A percentile compares a stretch with the other conserved stretches of the same genome.
Conservation (phyloP, 805 yeast genomes). For the Kazachstania bromeliacearum region DNA sequence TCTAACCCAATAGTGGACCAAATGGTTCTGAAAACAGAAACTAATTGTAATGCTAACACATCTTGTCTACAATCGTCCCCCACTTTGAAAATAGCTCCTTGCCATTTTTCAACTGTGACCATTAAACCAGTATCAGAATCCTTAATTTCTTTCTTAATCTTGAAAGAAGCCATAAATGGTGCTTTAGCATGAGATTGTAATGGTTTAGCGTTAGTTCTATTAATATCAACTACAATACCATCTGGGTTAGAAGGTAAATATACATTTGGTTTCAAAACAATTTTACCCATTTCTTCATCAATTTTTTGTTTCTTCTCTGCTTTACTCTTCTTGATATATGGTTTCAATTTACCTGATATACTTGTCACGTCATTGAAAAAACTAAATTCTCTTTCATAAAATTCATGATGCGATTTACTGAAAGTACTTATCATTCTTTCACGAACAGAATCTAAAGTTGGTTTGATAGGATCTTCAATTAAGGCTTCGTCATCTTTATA, state of each 20-base stretch:
- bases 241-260: slow-evolving; percentile 95
- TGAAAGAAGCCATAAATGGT: slow-evolving; percentile 94
- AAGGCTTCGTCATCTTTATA: slow-evolving; percentile 82
- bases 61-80: slow-evolving; percentile 99
- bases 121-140: slow-evolving; percentile 32
- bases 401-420: slow-evolving; percentile 48
- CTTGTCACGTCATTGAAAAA: slow-evolving; percentile 88
- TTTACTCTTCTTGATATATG: slow-evolving; percentile 85
- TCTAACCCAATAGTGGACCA: slow-evolving; percentile 87
- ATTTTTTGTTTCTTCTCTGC: slow-evolving; percentile 94
- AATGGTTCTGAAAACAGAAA: slow-evolving; percentile 82
- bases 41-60: slow-evolving; percentile 83
- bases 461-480: slow-evolving; percentile 74
- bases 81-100: slow-evolving; percentile 94
- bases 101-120: slow-evolving; percentile 61
- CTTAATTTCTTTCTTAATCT: slow-evolving; percentile 52
- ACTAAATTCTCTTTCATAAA: slow-evolving; percentile 73
- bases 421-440: slow-evolving; percentile 54
- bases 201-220: slow-evolving; percentile 86
- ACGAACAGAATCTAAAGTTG: slow-evolving; percentile 67
- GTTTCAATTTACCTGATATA: slow-evolving; percentile 90
- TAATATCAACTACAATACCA: slow-evolving; percentile 86
- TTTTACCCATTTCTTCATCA: slow-evolving; percentile 87
- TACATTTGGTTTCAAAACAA: slow-evolving; percentile 68
- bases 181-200: slow-evolving; percentile 98